These are phyloP conservation scores for Syzygium malaccense DNA, from an alignment of 441 rosid species.

Conservation along the genomic window DNA sequence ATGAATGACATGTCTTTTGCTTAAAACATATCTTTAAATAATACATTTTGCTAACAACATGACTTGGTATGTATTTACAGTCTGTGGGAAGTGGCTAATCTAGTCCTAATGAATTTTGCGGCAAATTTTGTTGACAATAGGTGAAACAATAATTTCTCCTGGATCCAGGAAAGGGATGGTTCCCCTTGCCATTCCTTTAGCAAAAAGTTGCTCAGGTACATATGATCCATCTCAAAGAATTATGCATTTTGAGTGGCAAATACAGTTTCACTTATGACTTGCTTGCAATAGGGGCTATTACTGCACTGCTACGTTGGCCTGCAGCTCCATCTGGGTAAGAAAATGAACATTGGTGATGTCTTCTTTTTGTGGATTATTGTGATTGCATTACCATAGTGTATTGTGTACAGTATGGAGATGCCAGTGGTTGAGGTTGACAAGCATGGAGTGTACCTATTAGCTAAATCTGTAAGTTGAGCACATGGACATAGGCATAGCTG, in stretches of 20 bases:
- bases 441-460: constrained; percentile 77
- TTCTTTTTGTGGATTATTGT: constrained; percentile 1
- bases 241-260: neutral
- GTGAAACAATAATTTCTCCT: constrained; percentile 65
- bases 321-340: constrained; percentile 70
- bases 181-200: constrained; percentile 72
- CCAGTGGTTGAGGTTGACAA: constrained; percentile 79
- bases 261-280: constrained; percentile 7
- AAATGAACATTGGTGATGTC: neutral
- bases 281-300: constrained; percentile 38
- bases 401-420: constrained; percentile 71
- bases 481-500: neutral
- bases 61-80: neutral
- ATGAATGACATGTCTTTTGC: neutral
- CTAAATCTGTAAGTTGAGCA: constrained; percentile 55
- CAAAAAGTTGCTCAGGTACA: constrained; percentile 52
- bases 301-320: constrained; percentile 86
- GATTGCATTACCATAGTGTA: constrained; percentile 9
- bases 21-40: neutral
- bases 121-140: constrained; percentile 21
- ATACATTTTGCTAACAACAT: neutral
- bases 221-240: neutral
- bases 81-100: neutral
- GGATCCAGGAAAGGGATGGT: constrained; percentile 70
- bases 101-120: neutral